Evolutionary conservation across 441 rosid species (phyloP), one percentile per base, ranked within the genome.

Genomic region (Mallotus japonicus): DNA sequence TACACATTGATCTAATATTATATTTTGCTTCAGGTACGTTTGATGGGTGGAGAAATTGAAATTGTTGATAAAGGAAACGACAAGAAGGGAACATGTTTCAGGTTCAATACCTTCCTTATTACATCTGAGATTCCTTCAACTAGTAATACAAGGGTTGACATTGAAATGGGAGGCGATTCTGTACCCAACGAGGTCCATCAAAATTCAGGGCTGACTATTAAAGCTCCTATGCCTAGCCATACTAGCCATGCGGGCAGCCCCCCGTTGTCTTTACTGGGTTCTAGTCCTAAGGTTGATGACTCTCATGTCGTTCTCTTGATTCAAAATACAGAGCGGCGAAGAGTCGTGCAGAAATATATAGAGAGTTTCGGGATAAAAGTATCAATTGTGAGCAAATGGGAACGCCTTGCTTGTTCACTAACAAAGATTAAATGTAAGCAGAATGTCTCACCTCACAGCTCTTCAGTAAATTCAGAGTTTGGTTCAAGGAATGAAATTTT

Each of bases 41-140:
- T 92, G 15, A 88, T 88, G 98, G 90, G 96, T 44, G 97, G 97
- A 53, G 98, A 94, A 69, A 89, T 92, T 46, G 75, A 67, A 67
- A 85, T 94, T 47, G 79, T 72, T 13, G 90, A 92, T 51, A 89
- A 89, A 77, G 79, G 73, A 44, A 79, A 67, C 19, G 86, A 81
- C 4, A 89, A 92, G 74, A 83, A 60, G 17, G 97, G 97, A 49
- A 87, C 92, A 37, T 89, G 96, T 78, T 92, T 94, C 79, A 86
- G 85, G 69, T 94, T 94, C 83, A 89, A 82, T 67, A 82, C 83
- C 32, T 77, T 85, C 63, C 79, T 90, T 4, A 24, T 73, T 5
- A 32, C 71, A 3, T 75, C 55, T 37, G 84, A 75, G 58, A 44
- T 72, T 57, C 17, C 72, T 67, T 16, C 70, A 46, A 54, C 51